Base-by-base conservation (phyloP, 202 grass and related monocot genomes). In the Digitaria exilis region DNA sequence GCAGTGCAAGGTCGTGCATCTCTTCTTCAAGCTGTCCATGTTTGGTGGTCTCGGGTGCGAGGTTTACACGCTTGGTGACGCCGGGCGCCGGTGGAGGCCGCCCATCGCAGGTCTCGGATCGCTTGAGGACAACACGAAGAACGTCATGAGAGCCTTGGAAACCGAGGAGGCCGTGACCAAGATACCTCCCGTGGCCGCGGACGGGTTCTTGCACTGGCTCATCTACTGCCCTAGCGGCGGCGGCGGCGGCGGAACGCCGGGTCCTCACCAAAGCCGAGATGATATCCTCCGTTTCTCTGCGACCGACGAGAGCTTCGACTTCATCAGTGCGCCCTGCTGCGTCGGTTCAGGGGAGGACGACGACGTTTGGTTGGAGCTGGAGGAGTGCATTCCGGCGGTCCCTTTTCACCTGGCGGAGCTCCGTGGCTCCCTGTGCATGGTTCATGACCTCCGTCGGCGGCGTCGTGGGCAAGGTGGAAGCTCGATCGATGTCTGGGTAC, bases 381-480 rank as follows among this genome's bases (percentile, higher is more conserved):
- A 76, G 5, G 71, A 76, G 60, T 6, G 22, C 45, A 18, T 29
- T 15, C 59, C 59, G 32, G 71, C 59, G 1, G 32, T 55, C 9
- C 72, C 61, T 0, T 6, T 76, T 25, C 82, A 84, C 34, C 49
- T 76, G 7, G 60, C 61, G 2, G 82, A 84, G 35, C 35, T 84
- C 17, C 6, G 32, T 4, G 82, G 71, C 48, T 84, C 46, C 2
- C 19, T 76, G 24, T 57, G 32, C 71, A 37, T 84, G 82, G 49
- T 84, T 4, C 81, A 66, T 17, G 81, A 84, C 9, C 81, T 84
- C 1, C 81, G n/a, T n/a, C n/a, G n/a, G n/a, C n/a, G 71, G 25
- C 48, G 5, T 9, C 19, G 9, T 1, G 57, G n/a, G 0, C n/a
- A n/a, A n/a, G n/a, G n/a, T 1, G 12, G 22, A 13, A 31, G 48